Percentiles rank a stretch among this genome's conserved stretches.
phyloP scores from a whole-genome alignment of 1,139 yeast genomes.

The Blastobotrys elegans region DNA sequence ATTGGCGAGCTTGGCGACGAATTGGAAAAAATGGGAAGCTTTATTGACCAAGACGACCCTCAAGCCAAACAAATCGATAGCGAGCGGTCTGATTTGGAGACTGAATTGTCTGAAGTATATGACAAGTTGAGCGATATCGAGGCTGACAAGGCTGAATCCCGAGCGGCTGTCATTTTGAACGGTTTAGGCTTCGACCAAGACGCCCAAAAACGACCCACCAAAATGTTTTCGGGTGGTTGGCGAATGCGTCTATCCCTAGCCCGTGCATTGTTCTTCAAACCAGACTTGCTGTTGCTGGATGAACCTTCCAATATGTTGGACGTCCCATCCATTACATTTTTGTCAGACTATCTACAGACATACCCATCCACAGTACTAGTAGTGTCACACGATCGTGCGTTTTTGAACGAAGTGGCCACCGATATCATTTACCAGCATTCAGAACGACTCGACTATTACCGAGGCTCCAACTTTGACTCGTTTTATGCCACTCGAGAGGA shows the following conservation, averaged over 20 bases:
- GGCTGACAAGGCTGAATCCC: slow-evolving; percentile 93
- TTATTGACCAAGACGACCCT: slow-evolving; percentile 60
- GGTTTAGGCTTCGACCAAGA: slow-evolving; percentile 93
- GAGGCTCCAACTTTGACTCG: slow-evolving; percentile 90
- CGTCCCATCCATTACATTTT: slow-evolving; percentile 93
- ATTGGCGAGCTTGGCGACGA: slow-evolving; percentile 67
- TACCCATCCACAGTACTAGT: slow-evolving; percentile 91
- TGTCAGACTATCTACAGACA: slow-evolving; percentile 81
- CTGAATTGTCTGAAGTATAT: slow-evolving; percentile 69
- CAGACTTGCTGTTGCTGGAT: slow-evolving; percentile 86
- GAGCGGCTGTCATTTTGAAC: slow-evolving; percentile 90
- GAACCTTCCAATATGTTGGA: slow-evolving; percentile 99
- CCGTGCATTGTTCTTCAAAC: slow-evolving; percentile 94
- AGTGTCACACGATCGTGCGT: slow-evolving; percentile 96
- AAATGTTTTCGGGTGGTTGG: slow-evolving; percentile 99
- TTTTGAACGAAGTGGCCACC: slow-evolving; percentile 95
- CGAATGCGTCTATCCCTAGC: slow-evolving; percentile 99
- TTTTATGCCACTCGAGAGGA: slow-evolving; percentile 94
- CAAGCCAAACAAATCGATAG: slow-evolving; percentile 79
- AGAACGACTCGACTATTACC: slow-evolving; percentile 90
- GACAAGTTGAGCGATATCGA: slow-evolving; percentile 89
- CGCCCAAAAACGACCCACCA: slow-evolving; percentile 76
- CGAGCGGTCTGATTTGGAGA: slow-evolving; percentile 81
- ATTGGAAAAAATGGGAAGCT: slow-evolving; percentile 49
- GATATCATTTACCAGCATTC: slow-evolving; percentile 97